Conservation (phyloP, 2,329 filamentous ascomycete genomes). For the Phialemoniopsis sp. region DNA sequence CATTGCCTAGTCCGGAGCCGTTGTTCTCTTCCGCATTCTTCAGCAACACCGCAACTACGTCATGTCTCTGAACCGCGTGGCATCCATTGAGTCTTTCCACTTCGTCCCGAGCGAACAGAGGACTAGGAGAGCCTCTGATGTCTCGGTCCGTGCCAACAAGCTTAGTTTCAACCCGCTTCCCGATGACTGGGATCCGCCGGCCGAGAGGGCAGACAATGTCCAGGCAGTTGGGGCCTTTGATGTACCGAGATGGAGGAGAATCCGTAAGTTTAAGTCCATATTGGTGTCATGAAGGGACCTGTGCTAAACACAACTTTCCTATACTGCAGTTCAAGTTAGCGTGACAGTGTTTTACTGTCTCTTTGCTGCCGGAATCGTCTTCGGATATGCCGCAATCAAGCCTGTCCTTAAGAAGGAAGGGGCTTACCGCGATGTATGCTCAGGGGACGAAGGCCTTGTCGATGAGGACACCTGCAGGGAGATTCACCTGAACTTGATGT, state of each 20-base stretch:
- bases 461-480: conserved; percentile 42
- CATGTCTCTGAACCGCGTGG: conserved; percentile 51
- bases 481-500: conserved; percentile 80
- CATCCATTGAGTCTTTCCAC: conserved; percentile 49
- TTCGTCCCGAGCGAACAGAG: conserved; percentile 29
- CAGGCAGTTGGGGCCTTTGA: conserved; percentile 49
- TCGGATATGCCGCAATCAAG: conserved; percentile 82
- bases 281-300: too few species aligned
- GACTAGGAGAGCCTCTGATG: conserved; percentile 38
- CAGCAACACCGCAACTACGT: too few species aligned
- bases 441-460: conserved; percentile 11
- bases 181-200: conserved; percentile 43
- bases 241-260: conserved; percentile 49
- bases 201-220: conserved; percentile 31
- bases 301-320: too few species aligned
- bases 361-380: conserved; percentile 73
- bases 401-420: conserved; percentile 71
- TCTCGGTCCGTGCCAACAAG: conserved; percentile 43
- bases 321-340: conserved; percentile 30
- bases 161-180: conserved; percentile 53
- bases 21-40: too few species aligned
- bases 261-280: conserved; percentile 31
- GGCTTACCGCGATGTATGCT: conserved; percentile 64
- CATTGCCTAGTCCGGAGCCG: too few species aligned
- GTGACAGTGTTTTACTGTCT: conserved; percentile 33